Evolutionary conservation across 805 yeast species (phyloP), one percentile per base, ranked within the genome.

Genomic region (Starmerella lactis-condensi): DNA sequence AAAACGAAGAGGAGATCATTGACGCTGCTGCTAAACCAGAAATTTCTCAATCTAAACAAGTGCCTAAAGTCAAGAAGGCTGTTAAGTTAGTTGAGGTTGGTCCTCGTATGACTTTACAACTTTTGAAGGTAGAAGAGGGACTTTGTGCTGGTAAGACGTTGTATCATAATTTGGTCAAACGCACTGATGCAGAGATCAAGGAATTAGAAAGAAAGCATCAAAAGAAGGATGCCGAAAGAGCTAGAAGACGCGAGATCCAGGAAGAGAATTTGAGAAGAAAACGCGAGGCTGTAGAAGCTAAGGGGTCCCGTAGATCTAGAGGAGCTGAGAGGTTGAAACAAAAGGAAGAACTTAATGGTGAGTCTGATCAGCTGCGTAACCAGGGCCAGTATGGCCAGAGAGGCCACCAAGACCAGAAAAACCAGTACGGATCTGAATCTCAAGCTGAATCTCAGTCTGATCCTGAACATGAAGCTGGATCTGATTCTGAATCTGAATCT

Each of bases 1-100:
- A 85, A 59, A 71, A 82, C 26, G 96, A 89, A 47, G 94, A 83
- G 38, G 94, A 83, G 42, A 36, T 78, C 72, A 17, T 64, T 75
- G 37, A 19, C 14, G 5, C 30, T 3, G 24, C 34, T 32, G 85
- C 79, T 19, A 79, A 72, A 41, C 61, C 29, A 3, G 43, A 38
- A 6, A 32, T 32, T 16, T 35, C 38, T 8, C 26, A 38, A 2
- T 43, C 45, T 21, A 42, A 54, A 13, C 34, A 39, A 15, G 34
- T 37, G 6, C 25, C 33, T n/a, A 44, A 50, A 30, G 60, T 57
- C 32, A 82, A 81, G 54, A 69, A 77, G 46, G 96, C 98, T 1
- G 78, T 89, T 44, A 83, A 81, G 51, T 61, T 89, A 30, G 78
- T 85, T 1, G 98, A 89, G 53, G 59, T 85, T 29, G 98, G 98